Evolutionary conservation across 345 rosid species (phyloP).

Genomic region (Mercurialis annua): DNA sequence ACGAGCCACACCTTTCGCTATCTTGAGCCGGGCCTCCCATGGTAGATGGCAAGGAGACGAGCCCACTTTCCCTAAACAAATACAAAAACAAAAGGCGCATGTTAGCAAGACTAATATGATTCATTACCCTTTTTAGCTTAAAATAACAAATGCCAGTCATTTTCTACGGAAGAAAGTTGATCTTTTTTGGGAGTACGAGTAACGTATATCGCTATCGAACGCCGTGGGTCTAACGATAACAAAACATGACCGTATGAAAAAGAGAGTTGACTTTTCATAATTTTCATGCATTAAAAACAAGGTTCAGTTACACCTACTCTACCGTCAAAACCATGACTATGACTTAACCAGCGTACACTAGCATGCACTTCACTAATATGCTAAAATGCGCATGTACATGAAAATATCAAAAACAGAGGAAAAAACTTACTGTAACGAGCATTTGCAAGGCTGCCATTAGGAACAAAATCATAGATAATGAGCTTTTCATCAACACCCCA

Average conservation of each 20-base stretch:
- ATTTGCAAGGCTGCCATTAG: constrained; percentile 38
- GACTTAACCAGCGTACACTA: constrained; percentile 22
- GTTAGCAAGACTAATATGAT: background rate
- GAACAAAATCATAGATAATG: constrained; percentile 31
- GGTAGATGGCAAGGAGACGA: constrained; percentile 79
- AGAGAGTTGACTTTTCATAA: constrained; percentile 14
- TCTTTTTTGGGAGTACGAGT: background rate
- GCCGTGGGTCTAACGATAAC: constrained; percentile 37
- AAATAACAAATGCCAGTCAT: background rate
- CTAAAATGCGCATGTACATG: constrained; percentile 32
- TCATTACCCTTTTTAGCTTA: background rate
- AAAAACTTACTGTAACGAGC: constrained; percentile 79
- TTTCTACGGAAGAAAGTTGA: background rate
- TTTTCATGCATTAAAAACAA: constrained; percentile 51
- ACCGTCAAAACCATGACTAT: constrained; percentile 29
- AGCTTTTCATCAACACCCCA: constrained; percentile 37
- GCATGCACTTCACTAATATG: background rate
- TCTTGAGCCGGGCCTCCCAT: constrained; percentile 85
- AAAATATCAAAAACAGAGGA: too few relatives aligned
- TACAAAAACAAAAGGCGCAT: background rate
- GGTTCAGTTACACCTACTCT: constrained; percentile 52
- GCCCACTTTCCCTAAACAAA: constrained; percentile 75
- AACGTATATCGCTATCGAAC: constrained; percentile 32
- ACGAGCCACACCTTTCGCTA: constrained; percentile 75
- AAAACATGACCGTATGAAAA: constrained; percentile 13